phyloP scores from a whole-genome alignment of 2,329 filamentous ascomycete species.

The Stylonectria norvegica region DNA sequence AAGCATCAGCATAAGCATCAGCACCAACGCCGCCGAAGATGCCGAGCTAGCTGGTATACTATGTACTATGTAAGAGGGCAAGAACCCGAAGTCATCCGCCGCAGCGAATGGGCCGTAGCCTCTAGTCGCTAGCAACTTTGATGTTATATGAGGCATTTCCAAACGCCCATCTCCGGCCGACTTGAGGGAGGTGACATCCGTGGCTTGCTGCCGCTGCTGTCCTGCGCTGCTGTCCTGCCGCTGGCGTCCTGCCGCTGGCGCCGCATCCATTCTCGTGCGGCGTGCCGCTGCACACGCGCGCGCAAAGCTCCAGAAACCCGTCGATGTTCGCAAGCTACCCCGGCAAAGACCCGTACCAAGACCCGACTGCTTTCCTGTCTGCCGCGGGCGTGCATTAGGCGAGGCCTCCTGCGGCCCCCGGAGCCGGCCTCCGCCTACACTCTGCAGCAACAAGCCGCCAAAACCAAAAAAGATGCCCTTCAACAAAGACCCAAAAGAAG shows the following conservation, averaged over 20 bases:
- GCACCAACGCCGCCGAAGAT: not conserved
- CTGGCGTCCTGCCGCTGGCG: not conserved
- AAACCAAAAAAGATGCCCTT: slow-evolving; percentile 6
- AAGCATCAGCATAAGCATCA: too few species aligned
- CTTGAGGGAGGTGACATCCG: slow-evolving; percentile 22
- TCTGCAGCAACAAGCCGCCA: slow-evolving; percentile 8
- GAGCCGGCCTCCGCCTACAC: slow-evolving; percentile 7
- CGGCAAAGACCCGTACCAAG: not conserved
- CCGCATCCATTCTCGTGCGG: not conserved
- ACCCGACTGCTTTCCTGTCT: slow-evolving; percentile 8
- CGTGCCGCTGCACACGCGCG: not conserved
- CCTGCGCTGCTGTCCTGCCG: not conserved
- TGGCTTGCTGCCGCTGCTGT: slow-evolving; percentile 9
- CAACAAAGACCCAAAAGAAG: not conserved
- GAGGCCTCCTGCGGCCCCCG: slow-evolving; percentile 13
- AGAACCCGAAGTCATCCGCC: slow-evolving; percentile 14
- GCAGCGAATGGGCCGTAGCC: slow-evolving; percentile 11
- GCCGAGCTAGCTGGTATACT: slow-evolving; percentile 3
- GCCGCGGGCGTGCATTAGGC: slow-evolving; percentile 3
- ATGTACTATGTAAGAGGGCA: slow-evolving; percentile 6
- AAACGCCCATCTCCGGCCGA: slow-evolving; percentile 8
- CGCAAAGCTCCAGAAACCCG: not conserved
- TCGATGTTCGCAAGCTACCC: not conserved
- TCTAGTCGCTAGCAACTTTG: slow-evolving; percentile 3
- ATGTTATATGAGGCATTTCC: slow-evolving; percentile 24